A percentile compares a stretch with the other conserved stretches of the same genome.
Conservation (phyloP, 495 filamentous ascomycete species). For the Annulohypoxylon stygium region DNA sequence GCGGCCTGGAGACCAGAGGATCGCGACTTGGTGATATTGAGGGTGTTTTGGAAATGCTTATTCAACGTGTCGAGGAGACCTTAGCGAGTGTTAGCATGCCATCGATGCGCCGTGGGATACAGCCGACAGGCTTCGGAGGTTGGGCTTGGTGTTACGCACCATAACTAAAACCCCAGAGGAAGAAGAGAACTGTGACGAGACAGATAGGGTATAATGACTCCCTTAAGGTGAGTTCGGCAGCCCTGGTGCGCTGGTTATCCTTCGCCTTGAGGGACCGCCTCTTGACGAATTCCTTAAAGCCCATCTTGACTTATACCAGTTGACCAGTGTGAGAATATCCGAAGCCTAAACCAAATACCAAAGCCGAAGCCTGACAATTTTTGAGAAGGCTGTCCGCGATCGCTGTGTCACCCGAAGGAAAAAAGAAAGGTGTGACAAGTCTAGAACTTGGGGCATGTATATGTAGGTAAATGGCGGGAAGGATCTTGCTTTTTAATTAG, state of each 20-base stretch:
- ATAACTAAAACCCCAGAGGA: constrained; percentile 88
- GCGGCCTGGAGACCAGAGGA: constrained; percentile 55
- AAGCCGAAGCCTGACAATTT: constrained; percentile 51
- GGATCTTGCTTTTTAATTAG: constrained; percentile 29
- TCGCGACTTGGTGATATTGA: constrained; percentile 51
- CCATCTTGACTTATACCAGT: constrained; percentile 43
- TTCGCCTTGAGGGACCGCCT: constrained; percentile 55
- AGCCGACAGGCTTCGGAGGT: not conserved
- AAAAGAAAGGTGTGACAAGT: constrained; percentile 14
- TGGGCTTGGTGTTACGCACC: constrained; percentile 46
- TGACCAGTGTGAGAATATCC: not conserved
- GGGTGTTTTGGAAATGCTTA: constrained; percentile 58
- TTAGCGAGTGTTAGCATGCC: constrained; percentile 20
- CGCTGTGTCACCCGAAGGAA: constrained; percentile 2
- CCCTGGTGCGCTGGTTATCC: constrained; percentile 66
- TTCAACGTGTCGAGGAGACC: constrained; percentile 70
- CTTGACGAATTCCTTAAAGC: constrained; percentile 51
- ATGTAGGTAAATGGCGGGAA: constrained; percentile 6
- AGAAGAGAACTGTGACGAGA: constrained; percentile 81
- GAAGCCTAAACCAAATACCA: not conserved
- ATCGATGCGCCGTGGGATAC: not conserved
- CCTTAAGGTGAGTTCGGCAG: constrained; percentile 69
- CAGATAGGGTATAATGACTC: constrained; percentile 64
- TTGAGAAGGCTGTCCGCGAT: constrained; percentile 53
- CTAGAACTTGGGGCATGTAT: constrained; percentile 15